Conservation (phyloP, 2,329 filamentous ascomycete species). For the Cordyceps militaris region DNA sequence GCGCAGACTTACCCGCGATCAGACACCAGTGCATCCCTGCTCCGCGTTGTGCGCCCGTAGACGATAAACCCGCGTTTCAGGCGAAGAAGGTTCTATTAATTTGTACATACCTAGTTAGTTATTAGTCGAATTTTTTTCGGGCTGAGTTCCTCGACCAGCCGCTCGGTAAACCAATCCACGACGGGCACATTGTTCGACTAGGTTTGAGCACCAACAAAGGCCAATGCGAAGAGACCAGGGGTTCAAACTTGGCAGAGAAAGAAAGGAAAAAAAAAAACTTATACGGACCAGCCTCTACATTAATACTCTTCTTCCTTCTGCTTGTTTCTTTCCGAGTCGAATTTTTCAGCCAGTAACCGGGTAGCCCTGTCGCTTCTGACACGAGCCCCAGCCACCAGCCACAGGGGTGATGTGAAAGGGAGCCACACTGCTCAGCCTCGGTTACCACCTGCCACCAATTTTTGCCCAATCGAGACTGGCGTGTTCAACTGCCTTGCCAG, state of each 20-base stretch:
- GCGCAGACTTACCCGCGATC: too few species aligned
- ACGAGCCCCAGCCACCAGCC: conserved; percentile 9
- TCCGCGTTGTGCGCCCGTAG: too few species aligned
- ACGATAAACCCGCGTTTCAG: too few species aligned
- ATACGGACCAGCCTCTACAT: conserved; percentile 6
- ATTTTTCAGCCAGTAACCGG: neutral
- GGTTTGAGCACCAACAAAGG: neutral
- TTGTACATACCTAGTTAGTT: too few species aligned
- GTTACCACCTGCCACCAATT: conserved; percentile 2
- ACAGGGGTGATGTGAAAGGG: neutral
- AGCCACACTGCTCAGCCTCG: conserved; percentile 8
- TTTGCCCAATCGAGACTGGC: conserved; percentile 3
- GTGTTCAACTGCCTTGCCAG: conserved; percentile 6
- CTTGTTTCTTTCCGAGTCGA: neutral
- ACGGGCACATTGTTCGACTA: neutral
- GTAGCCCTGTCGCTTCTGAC: neutral
- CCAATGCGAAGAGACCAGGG: neutral
- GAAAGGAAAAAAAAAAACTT: too few species aligned
- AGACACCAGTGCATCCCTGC: too few species aligned
- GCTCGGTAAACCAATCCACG: neutral
- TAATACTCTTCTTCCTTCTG: neutral
- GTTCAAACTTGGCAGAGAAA: neutral
- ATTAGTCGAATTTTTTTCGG: too few species aligned
- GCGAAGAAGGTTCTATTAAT: too few species aligned
- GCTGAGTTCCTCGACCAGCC: neutral